Base-by-base conservation (phyloP, 1,284 basidiomycete genomes). In the Lentinula novae-zelandiae region DNA sequence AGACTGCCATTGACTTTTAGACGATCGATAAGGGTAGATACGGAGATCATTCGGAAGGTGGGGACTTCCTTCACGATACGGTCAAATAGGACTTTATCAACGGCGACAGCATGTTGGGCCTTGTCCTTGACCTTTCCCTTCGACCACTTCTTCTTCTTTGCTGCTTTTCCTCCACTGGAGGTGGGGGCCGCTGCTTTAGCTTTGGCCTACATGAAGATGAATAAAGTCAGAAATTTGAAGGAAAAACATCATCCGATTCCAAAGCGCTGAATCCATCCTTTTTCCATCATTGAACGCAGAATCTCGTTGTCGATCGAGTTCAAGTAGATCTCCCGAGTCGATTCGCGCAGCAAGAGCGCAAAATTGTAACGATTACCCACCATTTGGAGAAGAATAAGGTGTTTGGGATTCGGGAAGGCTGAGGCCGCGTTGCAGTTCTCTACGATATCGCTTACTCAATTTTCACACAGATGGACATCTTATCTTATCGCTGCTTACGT, bases 111-210 rank as follows among this genome's bases (percentile, higher is more conserved):
- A 84, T 96, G 94, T 74, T 90, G 89, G 72, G 93, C 94, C 89
- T 98, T 98, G 83, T 98, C 95, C 90, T 98, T 98, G 77, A 98
- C 95, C 82, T 97, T 97, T 78, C 96, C 96, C 87, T 98, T 98
- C 69, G 95, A 98, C 96, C 96, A 98, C 87, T 98, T 98, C 91
- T 98, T 98, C 87, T 98, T 98, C 87, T 98, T 98, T 67, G 90
- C 89, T 71, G 89, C 78, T 76, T 93, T 93, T 71, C 90, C 89
- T 67, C 88, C 87, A 63, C 85, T 79, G 57, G 86, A 84, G 61
- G 86, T 77, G 65, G 87, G 71, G 67, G 89, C 77, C 70, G 85
- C 76, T 72, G 87, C 86, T 83, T 90, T 90, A 73, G 90, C 87
- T 83, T 93, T 90, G 78, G 87, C 86, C 87, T 90, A 72, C 4